A percentile compares a stretch with the other conserved stretches of the same genome.
phyloP scores from a whole-genome alignment of 768 basidiomycete genomes.

The Gyrodon lividus region DNA sequence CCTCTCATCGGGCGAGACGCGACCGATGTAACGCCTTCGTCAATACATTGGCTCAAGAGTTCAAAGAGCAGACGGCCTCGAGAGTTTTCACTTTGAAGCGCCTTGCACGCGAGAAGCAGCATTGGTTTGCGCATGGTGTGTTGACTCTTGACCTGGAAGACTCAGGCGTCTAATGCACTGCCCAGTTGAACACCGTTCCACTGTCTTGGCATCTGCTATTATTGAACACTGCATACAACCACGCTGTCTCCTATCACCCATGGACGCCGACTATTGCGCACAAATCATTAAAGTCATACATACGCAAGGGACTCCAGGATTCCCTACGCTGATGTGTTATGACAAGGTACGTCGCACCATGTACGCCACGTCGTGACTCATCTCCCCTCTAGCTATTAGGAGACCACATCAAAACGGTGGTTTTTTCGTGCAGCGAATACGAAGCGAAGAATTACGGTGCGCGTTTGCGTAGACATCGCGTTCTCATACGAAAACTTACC shows the following conservation, averaged over 20 bases:
- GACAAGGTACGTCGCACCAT: slow-evolving; percentile 54
- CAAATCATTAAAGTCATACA: slow-evolving; percentile 90
- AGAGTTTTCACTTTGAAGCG: slow-evolving; percentile 77
- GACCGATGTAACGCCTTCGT: slow-evolving; percentile 67
- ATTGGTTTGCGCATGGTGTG: slow-evolving; percentile 77
- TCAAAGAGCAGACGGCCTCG: slow-evolving; percentile 72
- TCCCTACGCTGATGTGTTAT: slow-evolving; percentile 82
- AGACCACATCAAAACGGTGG: slow-evolving; percentile 77
- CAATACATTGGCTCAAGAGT: slow-evolving; percentile 60
- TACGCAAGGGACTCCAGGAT: slow-evolving; percentile 82
- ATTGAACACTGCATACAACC: slow-evolving; percentile 94
- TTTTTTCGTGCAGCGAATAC: slow-evolving; percentile 94
- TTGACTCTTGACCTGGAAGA: background rate
- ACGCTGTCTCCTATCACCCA: slow-evolving; percentile 87
- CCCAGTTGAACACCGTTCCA: slow-evolving; percentile 37
- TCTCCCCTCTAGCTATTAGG: slow-evolving; percentile 66
- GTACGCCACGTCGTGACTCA: background rate
- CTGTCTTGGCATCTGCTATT: slow-evolving; percentile 55
- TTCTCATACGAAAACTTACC: slow-evolving; percentile 1
- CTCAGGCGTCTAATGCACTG: slow-evolving; percentile 7
- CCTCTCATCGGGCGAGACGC: slow-evolving; percentile 57
- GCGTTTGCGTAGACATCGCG: slow-evolving; percentile 8
- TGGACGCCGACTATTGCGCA: slow-evolving; percentile 94
- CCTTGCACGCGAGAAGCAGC: slow-evolving; percentile 69
- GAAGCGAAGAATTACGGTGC: slow-evolving; percentile 93